Percentiles rank a stretch among this genome's conserved stretches.
phyloP scores from a whole-genome alignment of 768 basidiomycete species.

The Lactifluus piperatus region DNA sequence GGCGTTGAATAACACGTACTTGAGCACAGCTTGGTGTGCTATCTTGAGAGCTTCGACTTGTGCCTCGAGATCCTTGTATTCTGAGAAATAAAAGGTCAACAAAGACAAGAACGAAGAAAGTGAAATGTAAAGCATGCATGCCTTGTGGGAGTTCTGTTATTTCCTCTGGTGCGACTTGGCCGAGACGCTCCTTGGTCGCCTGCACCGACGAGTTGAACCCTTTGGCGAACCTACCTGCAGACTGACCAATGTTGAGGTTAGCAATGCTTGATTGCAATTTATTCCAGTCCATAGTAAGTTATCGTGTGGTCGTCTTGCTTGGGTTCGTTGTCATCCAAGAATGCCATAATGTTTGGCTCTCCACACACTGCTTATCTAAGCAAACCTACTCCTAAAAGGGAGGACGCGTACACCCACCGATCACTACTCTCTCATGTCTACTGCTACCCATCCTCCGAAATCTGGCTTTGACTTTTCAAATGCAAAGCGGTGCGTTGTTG shows the following conservation, averaged over 20 bases:
- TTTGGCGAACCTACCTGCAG: conserved; percentile 67
- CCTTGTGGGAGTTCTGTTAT: conserved; percentile 93
- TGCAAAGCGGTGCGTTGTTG: conserved; percentile 44
- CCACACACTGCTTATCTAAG: background rate
- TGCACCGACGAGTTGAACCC: conserved; percentile 77
- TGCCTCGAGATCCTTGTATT: conserved; percentile 93
- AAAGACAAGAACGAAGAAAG: background rate
- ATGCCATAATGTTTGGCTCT: too few species aligned
- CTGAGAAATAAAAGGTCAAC: conserved; percentile 32
- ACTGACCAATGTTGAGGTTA: conserved; percentile 63
- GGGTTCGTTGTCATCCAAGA: background rate
- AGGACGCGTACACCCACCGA: conserved; percentile 19
- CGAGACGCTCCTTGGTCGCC: conserved; percentile 80
- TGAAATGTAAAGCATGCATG: conserved; percentile 23
- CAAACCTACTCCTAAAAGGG: background rate
- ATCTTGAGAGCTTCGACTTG: conserved; percentile 86
- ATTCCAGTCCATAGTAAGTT: conserved; percentile 45
- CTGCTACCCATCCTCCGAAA: conserved; percentile 34
- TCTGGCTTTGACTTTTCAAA: conserved; percentile 79
- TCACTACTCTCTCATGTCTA: conserved; percentile 31
- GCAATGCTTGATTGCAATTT: conserved; percentile 57
- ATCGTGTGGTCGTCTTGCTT: background rate
- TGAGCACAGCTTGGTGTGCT: conserved; percentile 70
- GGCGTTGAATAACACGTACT: conserved; percentile 36
- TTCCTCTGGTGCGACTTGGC: conserved; percentile 83